Base-by-base conservation (phyloP, 2,329 filamentous ascomycete genomes). In the Penicillium digitatum region DNA sequence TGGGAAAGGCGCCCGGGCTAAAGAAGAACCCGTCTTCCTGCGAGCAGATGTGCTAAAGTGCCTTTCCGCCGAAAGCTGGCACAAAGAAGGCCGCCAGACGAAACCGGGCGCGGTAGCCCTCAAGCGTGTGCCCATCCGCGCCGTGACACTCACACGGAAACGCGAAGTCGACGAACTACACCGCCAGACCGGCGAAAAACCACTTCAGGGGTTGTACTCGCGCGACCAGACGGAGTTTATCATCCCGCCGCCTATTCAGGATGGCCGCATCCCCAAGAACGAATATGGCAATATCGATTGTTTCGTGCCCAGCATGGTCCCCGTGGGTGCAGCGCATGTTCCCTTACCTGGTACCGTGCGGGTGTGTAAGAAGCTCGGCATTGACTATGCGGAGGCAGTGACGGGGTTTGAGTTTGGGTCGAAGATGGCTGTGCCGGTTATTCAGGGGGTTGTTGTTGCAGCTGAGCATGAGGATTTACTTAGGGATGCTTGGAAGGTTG, bases 361-460 rank as follows among this genome's bases (percentile, higher is more conserved):
- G 45, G 83, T 96, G 1, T 96, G 93, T 72, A 90, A 89, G 69
- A 86, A 88, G 58, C 78, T 99, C 0, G 84, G 85, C 4, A 87
- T 97, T 35, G 91, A 96, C 68, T 95, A 87, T 64, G 94, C 94
- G 0, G 94, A 97, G 73, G 94, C 94, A 1, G 94, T 96, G 2
- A 92, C 92, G 0, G 94, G 90, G 1, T 99, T 99, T 69, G 94
- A 99, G 69, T 99, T 97, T 70, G 93, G 93, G 0, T 87, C 94
- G 64, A 88, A 94, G 57, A 92, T 94, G 81, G 94, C 94, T 5
- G 90, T 97, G 0, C 94, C 94, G 0, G 85, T 96, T 0, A 88
- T 97, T 27, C 87, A 89, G 51, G 94, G 93, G 0, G 90, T 96
- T 0, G 91, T 99, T 0, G 83, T 96, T 1, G 90, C 93, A 0